Evolutionary conservation across 345 rosid species (phyloP).

Genomic region (Salix purpurea): DNA sequence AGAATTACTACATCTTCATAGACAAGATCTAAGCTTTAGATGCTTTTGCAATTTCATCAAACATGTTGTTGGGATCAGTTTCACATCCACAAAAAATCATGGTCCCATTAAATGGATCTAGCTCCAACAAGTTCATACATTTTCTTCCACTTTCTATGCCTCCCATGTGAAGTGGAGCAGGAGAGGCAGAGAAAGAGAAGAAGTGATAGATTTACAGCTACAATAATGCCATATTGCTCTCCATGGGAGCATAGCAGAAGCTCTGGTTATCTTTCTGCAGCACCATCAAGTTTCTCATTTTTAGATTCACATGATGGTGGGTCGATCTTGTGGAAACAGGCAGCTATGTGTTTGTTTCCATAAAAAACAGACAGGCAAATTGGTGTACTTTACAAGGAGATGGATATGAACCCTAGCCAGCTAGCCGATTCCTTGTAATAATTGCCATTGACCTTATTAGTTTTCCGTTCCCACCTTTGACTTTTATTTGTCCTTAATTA

Average conservation of each 20-base stretch:
- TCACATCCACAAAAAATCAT: neutral
- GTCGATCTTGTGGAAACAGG: neutral
- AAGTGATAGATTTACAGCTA: neutral
- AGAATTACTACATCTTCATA: neutral
- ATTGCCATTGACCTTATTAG: conserved; percentile 1
- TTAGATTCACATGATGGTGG: neutral
- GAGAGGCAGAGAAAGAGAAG: neutral
- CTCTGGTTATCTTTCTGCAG: neutral
- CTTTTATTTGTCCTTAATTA: neutral
- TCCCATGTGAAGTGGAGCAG: neutral
- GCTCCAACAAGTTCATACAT: neutral
- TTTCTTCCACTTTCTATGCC: neutral
- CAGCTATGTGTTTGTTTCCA: neutral
- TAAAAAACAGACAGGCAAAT: neutral
- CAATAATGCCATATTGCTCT: neutral
- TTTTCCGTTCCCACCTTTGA: neutral
- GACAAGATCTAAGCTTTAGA: neutral
- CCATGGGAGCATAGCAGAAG: too few species aligned
- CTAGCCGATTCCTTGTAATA: conserved; percentile 5
- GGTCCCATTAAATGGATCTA: neutral
- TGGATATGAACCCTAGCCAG: neutral
- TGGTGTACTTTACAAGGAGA: neutral
- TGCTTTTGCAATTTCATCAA: conserved; percentile 3
- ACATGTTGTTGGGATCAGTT: neutral
- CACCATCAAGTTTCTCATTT: neutral